Base-by-base conservation (phyloP, 805 yeast species). In the Torulaspora gathmanii region DNA sequence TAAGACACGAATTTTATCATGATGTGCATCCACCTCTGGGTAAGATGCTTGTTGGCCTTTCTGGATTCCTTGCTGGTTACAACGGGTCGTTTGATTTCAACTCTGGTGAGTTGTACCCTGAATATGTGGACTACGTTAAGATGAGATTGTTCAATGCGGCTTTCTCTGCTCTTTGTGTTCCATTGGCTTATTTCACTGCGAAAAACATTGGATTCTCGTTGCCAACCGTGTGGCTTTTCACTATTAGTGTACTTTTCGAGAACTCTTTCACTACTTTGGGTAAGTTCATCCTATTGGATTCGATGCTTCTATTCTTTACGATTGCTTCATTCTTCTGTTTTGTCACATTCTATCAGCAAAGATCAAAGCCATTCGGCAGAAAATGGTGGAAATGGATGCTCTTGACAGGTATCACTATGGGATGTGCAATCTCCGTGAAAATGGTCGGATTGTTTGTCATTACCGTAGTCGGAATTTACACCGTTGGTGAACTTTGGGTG, bases 361-460 rank as follows among this genome's bases (percentile, higher is more conserved):
- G 79, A 54, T 42, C 58, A 2, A 50, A 56, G 9, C 71, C 75
- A 26, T 93, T 91, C 63, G 57, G 84, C 19, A 71, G 82, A 58
- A 80, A 81, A 63, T 93, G 99, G 99, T 93, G 95, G 95, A 80
- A 80, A 63, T 91, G 97, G 96, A 68, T 93, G 42, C 56, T 83
- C 19, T 69, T 85, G 47, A 85, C 95, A 7, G 99, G 99, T 53
- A 69, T 88, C 42, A 72, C 80, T 37, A 80, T 93, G 58, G 98
- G 99, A 33, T 86, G 93, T 65, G 85, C 90, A 15, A 83, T 91
- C 61, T 84, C 95, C 23, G 95, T 89, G 46, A 93, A 93, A 69
- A 88, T 90, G 96, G 98, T 93, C 47, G 99, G 99, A 57, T 74
- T 91, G 45, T 87, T 93, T 59, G 86, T 87, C 49, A 91, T 95